Evolutionary conservation across 2,329 filamentous ascomycete genomes (phyloP).

Genomic region (Aspergillus oerlinghausenensis): DNA sequence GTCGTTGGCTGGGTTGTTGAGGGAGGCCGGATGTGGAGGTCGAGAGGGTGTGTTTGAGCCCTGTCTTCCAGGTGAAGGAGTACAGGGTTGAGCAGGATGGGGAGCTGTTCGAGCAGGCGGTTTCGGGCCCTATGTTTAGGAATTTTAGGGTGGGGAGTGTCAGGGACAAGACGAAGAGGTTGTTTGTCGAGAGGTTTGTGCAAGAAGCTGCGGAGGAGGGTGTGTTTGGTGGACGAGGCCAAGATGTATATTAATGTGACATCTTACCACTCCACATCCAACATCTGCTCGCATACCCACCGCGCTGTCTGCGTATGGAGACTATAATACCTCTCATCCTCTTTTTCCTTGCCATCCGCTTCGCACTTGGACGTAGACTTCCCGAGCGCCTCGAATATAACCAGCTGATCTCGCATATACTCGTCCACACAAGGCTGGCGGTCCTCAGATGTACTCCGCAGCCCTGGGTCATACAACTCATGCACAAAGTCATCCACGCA

Average conservation of each 20-base stretch:
- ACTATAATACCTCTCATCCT: constrained; percentile 31
- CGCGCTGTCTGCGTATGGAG: constrained; percentile 41
- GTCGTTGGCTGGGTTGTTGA: not conserved
- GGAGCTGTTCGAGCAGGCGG: constrained; percentile 1
- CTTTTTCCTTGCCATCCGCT: constrained; percentile 12
- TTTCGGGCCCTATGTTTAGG: constrained; percentile 2
- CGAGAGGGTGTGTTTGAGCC: constrained; percentile 1
- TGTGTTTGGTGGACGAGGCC: constrained; percentile 4
- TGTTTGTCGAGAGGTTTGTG: constrained; percentile 1
- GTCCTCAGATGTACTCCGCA: constrained; percentile 3
- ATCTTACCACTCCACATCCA: not conserved
- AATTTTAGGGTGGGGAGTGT: not conserved
- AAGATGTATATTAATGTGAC: constrained; percentile 3
- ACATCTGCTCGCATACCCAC: constrained; percentile 41
- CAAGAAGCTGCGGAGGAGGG: not conserved
- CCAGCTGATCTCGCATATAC: constrained; percentile 55
- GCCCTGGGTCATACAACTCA: constrained; percentile 42
- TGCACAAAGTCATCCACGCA: constrained; percentile 43
- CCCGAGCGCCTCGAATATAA: constrained; percentile 56
- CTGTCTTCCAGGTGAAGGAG: constrained; percentile 1
- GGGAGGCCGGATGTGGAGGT: not conserved
- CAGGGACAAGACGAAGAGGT: not conserved
- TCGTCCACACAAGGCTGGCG: constrained; percentile 48
- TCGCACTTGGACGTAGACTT: constrained; percentile 17
- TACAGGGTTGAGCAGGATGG: not conserved